Base-by-base conservation (phyloP, 192 early-diverging fungal species). In the Coemansia sp. region DNA sequence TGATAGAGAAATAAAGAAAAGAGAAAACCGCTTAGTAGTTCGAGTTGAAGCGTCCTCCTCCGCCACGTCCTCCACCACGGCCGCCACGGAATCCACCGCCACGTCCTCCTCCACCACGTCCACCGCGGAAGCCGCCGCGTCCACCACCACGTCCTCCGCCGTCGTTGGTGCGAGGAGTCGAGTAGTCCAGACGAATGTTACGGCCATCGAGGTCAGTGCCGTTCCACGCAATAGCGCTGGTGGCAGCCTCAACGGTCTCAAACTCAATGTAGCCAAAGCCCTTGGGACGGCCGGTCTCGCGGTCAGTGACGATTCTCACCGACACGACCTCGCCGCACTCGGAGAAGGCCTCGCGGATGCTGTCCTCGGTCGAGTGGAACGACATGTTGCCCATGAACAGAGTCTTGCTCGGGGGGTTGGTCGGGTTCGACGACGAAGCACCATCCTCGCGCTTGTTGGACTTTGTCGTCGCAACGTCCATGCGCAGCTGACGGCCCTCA, bases 181-280 rank as follows among this genome's bases (percentile, higher is more conserved):
- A 88, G 81, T 88, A 98, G 81, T 98, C 96, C 52, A 95, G 78
- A 59, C 94, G 89, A 66, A 96, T 77, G 59, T 73, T 82, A 72
- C 96, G 92, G 52, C 93, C 94, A 26, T 85, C 84, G 19, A 95
- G 78, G 31, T 92, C 87, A 7, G 74, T 61, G 61, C 88, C 89
- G 72, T 95, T 92, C 84, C 91, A 84, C 59, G 87, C 83, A 51
- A 97, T 92, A n/a, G 96, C 96, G 62, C 88, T 91, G n/a, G 88
- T 87, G n/a, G 96, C 91, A 12, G 91, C 94, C 60, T 96, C 93
- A 14, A 90, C 57, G 54, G 89, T 85, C 34, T 89, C 87, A 74
- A 99, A 99, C 86, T 99, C 95, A 48, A 94, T 87, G 82, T 99
- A 97, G 28, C 94, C 95, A 68, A 91, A 99, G 53, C 97, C 97